Conservation (phyloP, 768 basidiomycete genomes). For the Guyanaporus albipodus region DNA sequence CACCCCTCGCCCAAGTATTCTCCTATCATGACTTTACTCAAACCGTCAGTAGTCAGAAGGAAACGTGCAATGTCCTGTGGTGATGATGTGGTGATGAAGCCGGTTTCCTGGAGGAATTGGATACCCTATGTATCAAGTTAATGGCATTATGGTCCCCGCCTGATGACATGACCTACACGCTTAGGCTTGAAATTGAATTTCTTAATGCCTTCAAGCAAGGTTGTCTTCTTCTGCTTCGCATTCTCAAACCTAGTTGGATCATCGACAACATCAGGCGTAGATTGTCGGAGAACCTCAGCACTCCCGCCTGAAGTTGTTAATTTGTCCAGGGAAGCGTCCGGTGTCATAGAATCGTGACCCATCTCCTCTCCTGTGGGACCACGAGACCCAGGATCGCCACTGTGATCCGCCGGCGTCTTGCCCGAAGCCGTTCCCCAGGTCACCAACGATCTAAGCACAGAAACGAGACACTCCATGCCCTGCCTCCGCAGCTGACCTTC, state of each 20-base stretch:
- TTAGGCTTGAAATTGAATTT: constrained; percentile 99
- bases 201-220: constrained; percentile 89
- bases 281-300: constrained; percentile 54
- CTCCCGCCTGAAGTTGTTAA: constrained; percentile 46
- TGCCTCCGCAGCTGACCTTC: constrained; percentile 86
- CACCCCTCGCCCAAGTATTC: constrained; percentile 98
- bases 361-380: constrained; percentile 53
- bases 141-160: not conserved
- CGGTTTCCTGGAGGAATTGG: constrained; percentile 81
- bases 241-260: constrained; percentile 92
- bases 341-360: constrained; percentile 46
- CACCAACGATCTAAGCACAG: constrained; percentile 85
- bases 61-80: constrained; percentile 83
- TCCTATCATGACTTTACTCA: constrained; percentile 94
- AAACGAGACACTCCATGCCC: constrained; percentile 90
- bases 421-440: constrained; percentile 73
- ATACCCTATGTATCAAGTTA: constrained; percentile 58
- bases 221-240: constrained; percentile 96
- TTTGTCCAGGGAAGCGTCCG: constrained; percentile 55
- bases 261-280: constrained; percentile 79
- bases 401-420: constrained; percentile 31
- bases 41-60: constrained; percentile 82
- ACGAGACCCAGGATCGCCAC: constrained; percentile 39
- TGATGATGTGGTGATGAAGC: constrained; percentile 71
- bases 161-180: constrained; percentile 49